Base-by-base conservation (phyloP, 306 rosid genomes). In the Acacia acuminata region DNA sequence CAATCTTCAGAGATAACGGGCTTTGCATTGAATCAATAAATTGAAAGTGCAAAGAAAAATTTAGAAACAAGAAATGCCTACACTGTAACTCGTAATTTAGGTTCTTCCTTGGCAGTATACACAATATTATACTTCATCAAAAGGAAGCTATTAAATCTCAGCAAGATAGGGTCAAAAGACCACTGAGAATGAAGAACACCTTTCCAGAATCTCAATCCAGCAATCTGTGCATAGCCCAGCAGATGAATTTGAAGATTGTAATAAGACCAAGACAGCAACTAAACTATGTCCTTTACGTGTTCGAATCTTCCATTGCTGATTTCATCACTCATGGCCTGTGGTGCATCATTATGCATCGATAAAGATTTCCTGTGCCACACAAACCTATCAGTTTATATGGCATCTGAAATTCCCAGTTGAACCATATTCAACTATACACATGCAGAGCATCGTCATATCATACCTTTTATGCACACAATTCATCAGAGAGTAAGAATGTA, bases 21-120 rank as follows among this genome's bases (percentile, higher is more conserved):
- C 27, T 60, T 78, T 87, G 73, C 78, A 75, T 77, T 79, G 81
- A 77, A 78, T 84, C 53, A 84, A 82, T 84, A 82, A 69, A 84
- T 68, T 75, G 12, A 43, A 17, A 77, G 76, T 51, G 27, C 55
- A 19, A 50, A 74, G 32, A 73, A n/a, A 75, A 75, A 32, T 64
- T 78, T 38, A 25, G 72, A 22, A 43, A 81, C 73, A 72, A 76
- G 48, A 42, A 73, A 77, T 50, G 44, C 75, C 82, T 85, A 82
- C 17, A 15, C 68, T 64, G 55, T 53, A 82, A 56, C 82, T 84
- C 78, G 42, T 80, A 71, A 76, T 63, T 50, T 51, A 8, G n/a
- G 38, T 51, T 82, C 88, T 84, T 79, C 56, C 63, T 43, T 22
- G 78, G 77, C 43, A 44, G 64, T 69, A 75, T 42, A 51, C 85